Evolutionary conservation across 257 asterid species (phyloP).

Genomic region (Schizonepeta tenuifolia): DNA sequence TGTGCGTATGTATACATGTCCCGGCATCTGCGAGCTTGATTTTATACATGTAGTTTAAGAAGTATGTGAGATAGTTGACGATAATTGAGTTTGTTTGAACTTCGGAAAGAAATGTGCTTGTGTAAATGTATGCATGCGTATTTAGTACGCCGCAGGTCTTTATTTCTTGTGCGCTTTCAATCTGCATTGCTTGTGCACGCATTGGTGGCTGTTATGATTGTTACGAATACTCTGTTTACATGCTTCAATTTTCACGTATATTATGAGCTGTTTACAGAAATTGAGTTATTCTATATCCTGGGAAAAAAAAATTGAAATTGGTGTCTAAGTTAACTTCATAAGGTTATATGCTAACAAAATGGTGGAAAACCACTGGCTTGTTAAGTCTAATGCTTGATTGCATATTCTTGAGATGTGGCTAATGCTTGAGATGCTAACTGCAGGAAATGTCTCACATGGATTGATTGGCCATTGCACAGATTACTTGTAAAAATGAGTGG

Average conservation of each 20-base stretch:
- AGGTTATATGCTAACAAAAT: constrained; percentile 8
- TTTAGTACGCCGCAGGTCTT: not conserved
- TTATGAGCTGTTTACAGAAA: not conserved
- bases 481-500: constrained; percentile 16
- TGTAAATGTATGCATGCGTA: not conserved
- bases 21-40: not conserved
- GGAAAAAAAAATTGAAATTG: not conserved
- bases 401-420: constrained; percentile 19
- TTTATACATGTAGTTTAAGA: not conserved
- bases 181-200: constrained; percentile 30
- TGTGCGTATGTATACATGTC: constrained; percentile 14
- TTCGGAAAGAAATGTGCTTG: not conserved
- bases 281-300: constrained; percentile 14
- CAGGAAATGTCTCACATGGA: constrained; percentile 36
- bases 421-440: constrained; percentile 31
- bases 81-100: constrained; percentile 4
- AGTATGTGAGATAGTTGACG: not conserved
- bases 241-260: not conserved
- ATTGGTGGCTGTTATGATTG: constrained; percentile 16
- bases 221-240: not conserved
- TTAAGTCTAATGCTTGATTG: constrained; percentile 18
- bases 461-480: not conserved
- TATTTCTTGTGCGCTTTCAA: constrained; percentile 9
- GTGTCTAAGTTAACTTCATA: constrained; percentile 8
- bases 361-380: constrained; percentile 12